Evolutionary conservation across 2,329 filamentous ascomycete genomes (phyloP).

Genomic region (Scedosporium apiospermum): DNA sequence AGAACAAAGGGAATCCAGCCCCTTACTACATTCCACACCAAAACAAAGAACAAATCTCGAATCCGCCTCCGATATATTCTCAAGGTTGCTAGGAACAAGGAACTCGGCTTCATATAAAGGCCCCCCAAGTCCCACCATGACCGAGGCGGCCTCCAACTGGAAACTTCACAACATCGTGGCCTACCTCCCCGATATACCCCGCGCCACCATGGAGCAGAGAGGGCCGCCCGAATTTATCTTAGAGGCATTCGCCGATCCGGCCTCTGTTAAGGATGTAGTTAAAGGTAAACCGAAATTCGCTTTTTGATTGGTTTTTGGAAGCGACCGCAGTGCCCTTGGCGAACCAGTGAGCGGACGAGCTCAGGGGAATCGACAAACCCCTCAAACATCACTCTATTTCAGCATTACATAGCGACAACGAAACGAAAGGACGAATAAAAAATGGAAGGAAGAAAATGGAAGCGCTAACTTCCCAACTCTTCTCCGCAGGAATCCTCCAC

Average conservation of each 20-base stretch:
- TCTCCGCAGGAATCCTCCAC: conserved; percentile 66
- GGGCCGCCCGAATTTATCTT: conserved; percentile 79
- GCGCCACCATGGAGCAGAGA: conserved; percentile 35
- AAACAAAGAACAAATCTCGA: too few species aligned
- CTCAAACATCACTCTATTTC: background rate
- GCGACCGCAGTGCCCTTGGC: background rate
- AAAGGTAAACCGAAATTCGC: conserved; percentile 52
- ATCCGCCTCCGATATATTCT: background rate
- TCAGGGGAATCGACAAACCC: conserved; percentile 8
- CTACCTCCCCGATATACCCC: conserved; percentile 3
- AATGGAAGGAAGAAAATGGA: too few species aligned
- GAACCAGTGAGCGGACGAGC: conserved; percentile 4
- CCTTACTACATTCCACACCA: too few species aligned
- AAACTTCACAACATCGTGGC: conserved; percentile 5
- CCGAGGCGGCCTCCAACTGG: conserved; percentile 2
- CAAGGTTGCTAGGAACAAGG: too few species aligned
- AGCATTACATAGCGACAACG: background rate
- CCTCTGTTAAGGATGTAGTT: conserved; percentile 82
- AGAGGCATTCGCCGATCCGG: conserved; percentile 86
- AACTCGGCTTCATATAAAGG: background rate
- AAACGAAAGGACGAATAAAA: too few species aligned
- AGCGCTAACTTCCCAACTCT: background rate
- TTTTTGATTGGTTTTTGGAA: background rate
- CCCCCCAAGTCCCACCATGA: background rate
- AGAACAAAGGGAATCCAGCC: too few species aligned